These are phyloP conservation scores for Mycena vulgaris DNA, from an alignment of 768 basidiomycete genomes.

Conservation along the genomic window DNA sequence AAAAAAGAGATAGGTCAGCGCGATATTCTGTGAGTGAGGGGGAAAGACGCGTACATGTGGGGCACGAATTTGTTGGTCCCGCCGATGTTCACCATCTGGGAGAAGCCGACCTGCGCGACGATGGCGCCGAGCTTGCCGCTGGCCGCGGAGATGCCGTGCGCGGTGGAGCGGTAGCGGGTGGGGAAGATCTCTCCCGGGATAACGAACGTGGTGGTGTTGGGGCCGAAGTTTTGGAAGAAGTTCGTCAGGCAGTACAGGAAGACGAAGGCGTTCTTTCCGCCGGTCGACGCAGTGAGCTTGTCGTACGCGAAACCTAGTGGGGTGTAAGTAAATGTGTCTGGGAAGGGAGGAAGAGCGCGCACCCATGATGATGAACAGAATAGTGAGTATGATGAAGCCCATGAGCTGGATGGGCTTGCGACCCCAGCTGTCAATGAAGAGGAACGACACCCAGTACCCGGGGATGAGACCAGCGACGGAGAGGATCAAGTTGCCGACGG, in stretches of 20 bases:
- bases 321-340: background rate
- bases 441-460: conserved; percentile 78
- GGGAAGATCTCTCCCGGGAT: conserved; percentile 90
- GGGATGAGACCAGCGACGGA: conserved; percentile 87
- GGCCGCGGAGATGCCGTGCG: conserved; percentile 88
- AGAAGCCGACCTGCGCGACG: conserved; percentile 84
- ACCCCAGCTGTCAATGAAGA: conserved; percentile 85
- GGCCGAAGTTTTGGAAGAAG: conserved; percentile 93
- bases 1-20: background rate
- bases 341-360: conserved; percentile 43
- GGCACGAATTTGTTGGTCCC: conserved; percentile 73
- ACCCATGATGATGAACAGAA: conserved; percentile 82
- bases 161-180: conserved; percentile 90
- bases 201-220: conserved; percentile 85
- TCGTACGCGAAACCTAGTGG: conserved; percentile 76
- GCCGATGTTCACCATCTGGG: conserved; percentile 76
- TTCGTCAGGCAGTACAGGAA: conserved; percentile 90
- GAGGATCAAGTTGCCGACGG: conserved; percentile 83
- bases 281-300: conserved; percentile 61
- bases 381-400: conserved; percentile 79
- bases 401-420: conserved; percentile 87
- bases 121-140: conserved; percentile 89
- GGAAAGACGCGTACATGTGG: conserved; percentile 70
- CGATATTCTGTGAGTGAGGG: background rate
- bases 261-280: conserved; percentile 73